Evolutionary conservation across 352 stramenopile species (phyloP), one percentile per base, ranked within the genome.

Genomic region (Halophytophthora batemanensis): DNA sequence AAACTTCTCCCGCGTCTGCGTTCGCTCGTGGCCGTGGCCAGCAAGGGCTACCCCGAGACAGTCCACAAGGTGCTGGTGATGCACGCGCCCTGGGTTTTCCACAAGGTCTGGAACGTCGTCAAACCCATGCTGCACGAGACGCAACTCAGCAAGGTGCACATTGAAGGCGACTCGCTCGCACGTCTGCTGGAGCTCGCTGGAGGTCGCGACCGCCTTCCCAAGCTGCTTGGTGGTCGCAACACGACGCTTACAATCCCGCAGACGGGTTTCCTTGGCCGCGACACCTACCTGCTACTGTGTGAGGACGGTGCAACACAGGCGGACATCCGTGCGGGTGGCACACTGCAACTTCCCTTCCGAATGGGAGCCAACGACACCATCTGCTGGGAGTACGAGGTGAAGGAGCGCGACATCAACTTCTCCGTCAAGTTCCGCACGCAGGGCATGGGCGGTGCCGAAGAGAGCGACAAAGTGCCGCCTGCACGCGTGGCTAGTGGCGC

Each of bases 331-430:
- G 68, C 80, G 7, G 73, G 80, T 14, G 74, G 66, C 5, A 74
- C 52, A 3, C 56, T 90, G 41, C 77, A 87, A 46, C 42, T 90
- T 3, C 80, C 80, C 5, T 90, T 90, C 56, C 77, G 80, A 21
- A 84, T 88, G 52, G 69, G 56, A 3, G 69, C 64, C 8, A 87
- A 88, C 45, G 75, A 90, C 55, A 88, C 80, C 2, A 58, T 90
- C 23, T 90, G 80, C 64, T 90, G 75, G 77, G 80, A 90, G 44
- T 88, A 79, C 53, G 73, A 79, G 25, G 65, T 90, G 22, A 78
- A 85, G 44, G 53, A 62, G 13, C 66, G 72, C 34, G 77, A 90
- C 53, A 76, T 90, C 22, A 58, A 83, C 14, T 90, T 90, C 48
- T 56, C 64, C 23, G 71, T 90, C 61, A 87, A 82, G 51, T 77